Evolutionary conservation across 2,329 filamentous ascomycete genomes (phyloP).

Genomic region (Talaromyces sp.): DNA sequence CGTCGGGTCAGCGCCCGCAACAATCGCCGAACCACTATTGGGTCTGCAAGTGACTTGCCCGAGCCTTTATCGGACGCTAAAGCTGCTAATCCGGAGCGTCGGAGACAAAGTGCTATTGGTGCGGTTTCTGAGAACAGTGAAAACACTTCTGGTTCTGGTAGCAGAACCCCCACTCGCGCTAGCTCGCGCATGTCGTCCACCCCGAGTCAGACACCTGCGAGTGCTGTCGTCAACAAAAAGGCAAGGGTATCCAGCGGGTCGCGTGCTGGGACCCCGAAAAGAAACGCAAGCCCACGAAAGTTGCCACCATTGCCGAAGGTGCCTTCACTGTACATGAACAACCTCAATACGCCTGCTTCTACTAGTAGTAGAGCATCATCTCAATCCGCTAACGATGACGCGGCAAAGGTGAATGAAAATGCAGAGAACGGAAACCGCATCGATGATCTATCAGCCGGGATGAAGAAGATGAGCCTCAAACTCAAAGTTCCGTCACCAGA

Average conservation of each 20-base stretch:
- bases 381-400: conserved; percentile 1
- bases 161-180: conserved; percentile 16
- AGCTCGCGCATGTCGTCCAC: conserved; percentile 22
- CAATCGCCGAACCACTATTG: conserved; percentile 60
- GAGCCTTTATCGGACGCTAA: conserved; percentile 23
- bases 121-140: conserved; percentile 18
- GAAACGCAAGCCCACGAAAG: conserved; percentile 34
- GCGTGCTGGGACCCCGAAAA: conserved; percentile 40
- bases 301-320: conserved; percentile 42
- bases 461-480: conserved; percentile 55
- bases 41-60: conserved; percentile 49
- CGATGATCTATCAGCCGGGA: conserved; percentile 44
- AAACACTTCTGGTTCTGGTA: conserved; percentile 6
- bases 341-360: conserved; percentile 20
- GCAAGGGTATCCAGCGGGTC: conserved; percentile 50
- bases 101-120: conserved; percentile 27
- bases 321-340: conserved; percentile 35
- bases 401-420: conserved; percentile 23
- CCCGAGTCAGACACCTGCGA: conserved; percentile 22
- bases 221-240: conserved; percentile 57
- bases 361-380: conserved; percentile 17
- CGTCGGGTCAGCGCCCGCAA: conserved; percentile 48
- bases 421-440: conserved; percentile 44
- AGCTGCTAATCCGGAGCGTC: not conserved
- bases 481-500: conserved; percentile 57